A percentile compares a stretch with the other conserved stretches of the same genome.
Conservation (phyloP, 345 rosid genomes). For the Moricandia arvensis region DNA sequence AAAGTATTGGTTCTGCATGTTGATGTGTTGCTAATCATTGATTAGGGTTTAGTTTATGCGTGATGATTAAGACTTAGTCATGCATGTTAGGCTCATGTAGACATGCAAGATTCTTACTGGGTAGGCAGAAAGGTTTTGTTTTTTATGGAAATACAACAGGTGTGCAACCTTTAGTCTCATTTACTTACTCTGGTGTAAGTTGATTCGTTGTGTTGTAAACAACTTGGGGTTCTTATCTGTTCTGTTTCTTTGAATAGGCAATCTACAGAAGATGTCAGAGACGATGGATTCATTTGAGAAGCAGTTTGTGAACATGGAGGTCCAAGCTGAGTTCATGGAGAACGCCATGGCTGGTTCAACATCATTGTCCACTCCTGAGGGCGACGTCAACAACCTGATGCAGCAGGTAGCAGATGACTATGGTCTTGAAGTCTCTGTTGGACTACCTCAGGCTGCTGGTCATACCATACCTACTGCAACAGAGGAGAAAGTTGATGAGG, state of each 20-base stretch:
- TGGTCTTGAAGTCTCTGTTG: constrained; percentile 95
- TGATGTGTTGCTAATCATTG: not conserved
- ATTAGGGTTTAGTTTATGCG: not conserved
- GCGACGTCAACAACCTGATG: constrained; percentile 97
- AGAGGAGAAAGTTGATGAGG: constrained; percentile 94
- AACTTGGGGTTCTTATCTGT: not conserved
- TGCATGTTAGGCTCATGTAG: not conserved
- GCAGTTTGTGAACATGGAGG: constrained; percentile 99
- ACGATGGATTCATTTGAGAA: constrained; percentile 98
- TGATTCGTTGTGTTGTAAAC: not conserved
- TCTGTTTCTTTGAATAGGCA: constrained; percentile 49
- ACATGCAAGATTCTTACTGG: not conserved
- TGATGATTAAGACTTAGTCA: not conserved
- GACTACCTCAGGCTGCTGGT: constrained; percentile 92
- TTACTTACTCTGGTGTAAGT: too few species aligned
- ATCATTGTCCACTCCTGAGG: constrained; percentile 95
- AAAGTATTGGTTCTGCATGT: not conserved
- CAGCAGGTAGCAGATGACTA: constrained; percentile 99
- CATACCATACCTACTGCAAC: constrained; percentile 80
- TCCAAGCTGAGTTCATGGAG: constrained; percentile 99
- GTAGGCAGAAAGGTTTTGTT: not conserved
- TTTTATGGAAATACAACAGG: not conserved
- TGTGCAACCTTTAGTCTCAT: too few species aligned
- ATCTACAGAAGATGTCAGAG: constrained; percentile 99
- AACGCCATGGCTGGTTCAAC: constrained; percentile 97